phyloP scores from a whole-genome alignment of 1,284 basidiomycete genomes.

The Ceraceosorus guamensis region DNA sequence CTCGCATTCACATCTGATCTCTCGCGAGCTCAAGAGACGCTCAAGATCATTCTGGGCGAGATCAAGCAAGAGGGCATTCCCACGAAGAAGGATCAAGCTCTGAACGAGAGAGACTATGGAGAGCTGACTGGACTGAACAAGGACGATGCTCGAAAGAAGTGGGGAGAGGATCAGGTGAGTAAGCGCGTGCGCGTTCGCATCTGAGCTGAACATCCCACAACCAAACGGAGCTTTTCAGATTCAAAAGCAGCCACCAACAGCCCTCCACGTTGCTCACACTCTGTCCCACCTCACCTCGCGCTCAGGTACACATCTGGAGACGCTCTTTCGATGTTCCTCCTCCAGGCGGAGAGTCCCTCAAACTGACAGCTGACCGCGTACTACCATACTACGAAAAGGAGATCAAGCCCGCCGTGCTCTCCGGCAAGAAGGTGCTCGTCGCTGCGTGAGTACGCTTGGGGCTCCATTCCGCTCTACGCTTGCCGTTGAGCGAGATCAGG shows the following conservation, averaged over 20 bases:
- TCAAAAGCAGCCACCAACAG: background rate
- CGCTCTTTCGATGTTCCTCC: conserved; percentile 50
- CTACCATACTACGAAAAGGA: conserved; percentile 50
- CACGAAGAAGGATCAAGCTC: conserved; percentile 49
- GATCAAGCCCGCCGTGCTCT: conserved; percentile 48
- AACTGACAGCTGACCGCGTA: conserved; percentile 50
- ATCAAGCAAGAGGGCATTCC: conserved; percentile 48
- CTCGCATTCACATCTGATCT: conserved; percentile 51
- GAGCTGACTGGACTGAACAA: conserved; percentile 51
- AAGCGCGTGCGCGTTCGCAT: background rate
- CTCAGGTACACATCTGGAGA: conserved; percentile 49
- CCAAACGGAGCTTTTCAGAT: too few relatives aligned
- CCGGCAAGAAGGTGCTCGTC: conserved; percentile 51
- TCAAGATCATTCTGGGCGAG: conserved; percentile 50
- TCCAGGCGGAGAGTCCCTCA: conserved; percentile 51
- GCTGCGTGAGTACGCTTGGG: conserved; percentile 28
- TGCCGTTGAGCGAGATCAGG: too few relatives aligned
- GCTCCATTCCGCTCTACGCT: background rate
- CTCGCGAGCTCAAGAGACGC: conserved; percentile 50
- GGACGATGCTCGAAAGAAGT: conserved; percentile 51
- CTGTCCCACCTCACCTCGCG: conserved; percentile 2
- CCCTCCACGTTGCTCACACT: background rate
- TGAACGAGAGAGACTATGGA: conserved; percentile 52
- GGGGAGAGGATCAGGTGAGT: conserved; percentile 50
- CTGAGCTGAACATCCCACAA: background rate